These are phyloP conservation scores for Dinochytrium kinnereticum DNA, from an alignment of 371 early-diverging fungal genomes.

Conservation along the genomic window DNA sequence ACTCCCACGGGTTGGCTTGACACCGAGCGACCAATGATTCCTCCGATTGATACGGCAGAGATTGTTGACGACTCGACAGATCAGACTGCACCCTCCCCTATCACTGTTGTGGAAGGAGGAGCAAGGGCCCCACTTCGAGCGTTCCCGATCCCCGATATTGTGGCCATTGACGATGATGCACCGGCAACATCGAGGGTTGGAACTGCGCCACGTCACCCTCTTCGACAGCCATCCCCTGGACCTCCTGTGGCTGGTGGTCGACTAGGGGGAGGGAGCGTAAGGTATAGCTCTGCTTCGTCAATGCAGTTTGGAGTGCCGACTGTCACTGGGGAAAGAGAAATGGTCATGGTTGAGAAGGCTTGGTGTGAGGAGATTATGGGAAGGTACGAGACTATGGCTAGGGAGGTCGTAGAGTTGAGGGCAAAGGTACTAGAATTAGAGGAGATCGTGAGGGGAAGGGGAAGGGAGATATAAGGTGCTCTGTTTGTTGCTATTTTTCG, in stretches of 20 bases:
- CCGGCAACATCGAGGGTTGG: background rate
- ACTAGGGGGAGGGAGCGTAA: too few species aligned
- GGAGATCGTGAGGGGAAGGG: background rate
- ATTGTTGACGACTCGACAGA: background rate
- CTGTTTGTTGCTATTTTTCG: too few species aligned
- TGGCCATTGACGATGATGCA: background rate
- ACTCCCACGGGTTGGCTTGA: too few species aligned
- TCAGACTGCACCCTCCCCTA: background rate
- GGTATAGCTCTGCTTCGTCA: too few species aligned
- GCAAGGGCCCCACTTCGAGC: background rate
- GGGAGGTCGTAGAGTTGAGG: slow-evolving; percentile 29
- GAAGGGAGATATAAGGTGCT: too few species aligned
- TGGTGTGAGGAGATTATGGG: slow-evolving; percentile 26
- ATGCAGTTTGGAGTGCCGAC: too few species aligned
- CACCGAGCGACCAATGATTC: too few species aligned
- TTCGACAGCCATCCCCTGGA: background rate
- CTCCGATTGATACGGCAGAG: too few species aligned
- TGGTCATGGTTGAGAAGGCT: slow-evolving; percentile 22
- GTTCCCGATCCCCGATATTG: slow-evolving; percentile 3
- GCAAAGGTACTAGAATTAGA: slow-evolving; percentile 1
- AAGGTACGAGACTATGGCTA: slow-evolving; percentile 28
- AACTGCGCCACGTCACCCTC: background rate
- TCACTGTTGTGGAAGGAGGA: background rate
- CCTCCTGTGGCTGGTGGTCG: background rate
- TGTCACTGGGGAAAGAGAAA: slow-evolving; percentile 11